Evolutionary conservation across 768 basidiomycete species (phyloP).

Genomic region (Russula sp.): DNA sequence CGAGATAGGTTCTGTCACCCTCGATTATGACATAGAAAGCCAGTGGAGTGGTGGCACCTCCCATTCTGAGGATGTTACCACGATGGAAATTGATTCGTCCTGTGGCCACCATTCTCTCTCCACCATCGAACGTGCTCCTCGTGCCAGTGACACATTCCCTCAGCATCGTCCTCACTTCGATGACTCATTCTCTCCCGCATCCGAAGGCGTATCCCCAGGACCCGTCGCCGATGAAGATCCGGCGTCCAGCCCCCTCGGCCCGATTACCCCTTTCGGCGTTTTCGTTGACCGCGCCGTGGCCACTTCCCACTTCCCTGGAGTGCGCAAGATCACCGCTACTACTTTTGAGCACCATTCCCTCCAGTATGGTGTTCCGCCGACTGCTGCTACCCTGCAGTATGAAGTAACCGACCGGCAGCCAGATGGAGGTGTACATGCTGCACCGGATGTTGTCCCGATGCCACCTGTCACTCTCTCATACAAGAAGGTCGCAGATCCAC

Average conservation of each 20-base stretch:
- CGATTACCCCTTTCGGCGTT: constrained; percentile 70
- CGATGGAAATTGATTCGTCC: constrained; percentile 31
- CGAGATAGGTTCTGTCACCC: constrained; percentile 40
- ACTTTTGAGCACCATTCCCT: constrained; percentile 23
- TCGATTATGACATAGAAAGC: constrained; percentile 36
- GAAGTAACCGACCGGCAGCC: constrained; percentile 28
- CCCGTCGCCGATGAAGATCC: constrained; percentile 44
- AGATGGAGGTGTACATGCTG: constrained; percentile 33
- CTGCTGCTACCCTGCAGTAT: constrained; percentile 19
- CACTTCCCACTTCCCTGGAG: constrained; percentile 26
- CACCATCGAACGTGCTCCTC: background rate
- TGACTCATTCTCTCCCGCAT: constrained; percentile 54
- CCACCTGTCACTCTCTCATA: constrained; percentile 52
- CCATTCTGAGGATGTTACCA: constrained; percentile 26
- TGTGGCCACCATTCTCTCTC: constrained; percentile 14
- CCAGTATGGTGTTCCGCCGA: constrained; percentile 25
- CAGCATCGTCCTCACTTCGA: constrained; percentile 27
- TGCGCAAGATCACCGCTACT: constrained; percentile 6
- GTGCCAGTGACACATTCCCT: background rate
- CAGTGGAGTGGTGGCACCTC: constrained; percentile 36
- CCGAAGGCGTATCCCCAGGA: constrained; percentile 54
- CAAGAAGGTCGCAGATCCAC: constrained; percentile 68
- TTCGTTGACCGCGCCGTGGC: constrained; percentile 69
- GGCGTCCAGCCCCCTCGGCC: constrained; percentile 65
- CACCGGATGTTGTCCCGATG: constrained; percentile 39